Conservation (phyloP, 176 grass and related monocot genomes). For the Luzula sylvatica region DNA sequence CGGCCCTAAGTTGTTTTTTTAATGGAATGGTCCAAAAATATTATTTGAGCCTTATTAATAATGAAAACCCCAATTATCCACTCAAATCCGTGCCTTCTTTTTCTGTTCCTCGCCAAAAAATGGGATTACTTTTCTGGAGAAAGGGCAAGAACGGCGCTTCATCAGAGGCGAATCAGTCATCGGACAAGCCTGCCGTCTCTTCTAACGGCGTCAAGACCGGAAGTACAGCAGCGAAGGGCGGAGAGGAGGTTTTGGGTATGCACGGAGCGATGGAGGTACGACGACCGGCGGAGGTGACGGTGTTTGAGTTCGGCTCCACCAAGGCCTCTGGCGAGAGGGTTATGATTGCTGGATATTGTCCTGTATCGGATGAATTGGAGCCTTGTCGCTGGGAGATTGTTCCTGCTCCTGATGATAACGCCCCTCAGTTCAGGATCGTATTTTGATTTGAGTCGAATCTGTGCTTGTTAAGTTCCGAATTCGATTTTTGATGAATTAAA, state of each 20-base stretch:
- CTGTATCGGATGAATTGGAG: conserved; percentile 81
- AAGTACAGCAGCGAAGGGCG: not conserved
- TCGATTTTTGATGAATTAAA: no score
- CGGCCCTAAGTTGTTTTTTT: no score
- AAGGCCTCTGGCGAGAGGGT: conserved; percentile 45
- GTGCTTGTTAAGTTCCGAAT: not conserved
- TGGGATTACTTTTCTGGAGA: conserved; percentile 89
- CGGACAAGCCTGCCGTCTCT: conserved; percentile 1
- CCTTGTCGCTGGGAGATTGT: conserved; percentile 85
- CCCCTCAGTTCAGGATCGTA: conserved; percentile 89
- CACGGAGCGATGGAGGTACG: conserved; percentile 70
- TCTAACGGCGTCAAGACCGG: not conserved
- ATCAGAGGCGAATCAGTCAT: conserved; percentile 9
- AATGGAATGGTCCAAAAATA: no score
- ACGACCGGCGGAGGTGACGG: conserved; percentile 55
- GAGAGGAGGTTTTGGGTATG: conserved; percentile 27
- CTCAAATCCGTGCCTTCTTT: conserved; percentile 24
- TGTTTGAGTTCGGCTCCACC: conserved; percentile 91
- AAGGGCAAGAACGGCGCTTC: conserved; percentile 17
- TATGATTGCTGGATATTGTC: conserved; percentile 70
- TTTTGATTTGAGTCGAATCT: conserved; percentile 34
- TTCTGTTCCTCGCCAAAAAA: conserved; percentile 18
- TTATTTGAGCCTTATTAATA: no score
- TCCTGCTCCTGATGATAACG: conserved; percentile 37
- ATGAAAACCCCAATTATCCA: conserved; percentile 24